phyloP scores from a whole-genome alignment of 1,139 yeast species.

The Taphrina confusa region DNA sequence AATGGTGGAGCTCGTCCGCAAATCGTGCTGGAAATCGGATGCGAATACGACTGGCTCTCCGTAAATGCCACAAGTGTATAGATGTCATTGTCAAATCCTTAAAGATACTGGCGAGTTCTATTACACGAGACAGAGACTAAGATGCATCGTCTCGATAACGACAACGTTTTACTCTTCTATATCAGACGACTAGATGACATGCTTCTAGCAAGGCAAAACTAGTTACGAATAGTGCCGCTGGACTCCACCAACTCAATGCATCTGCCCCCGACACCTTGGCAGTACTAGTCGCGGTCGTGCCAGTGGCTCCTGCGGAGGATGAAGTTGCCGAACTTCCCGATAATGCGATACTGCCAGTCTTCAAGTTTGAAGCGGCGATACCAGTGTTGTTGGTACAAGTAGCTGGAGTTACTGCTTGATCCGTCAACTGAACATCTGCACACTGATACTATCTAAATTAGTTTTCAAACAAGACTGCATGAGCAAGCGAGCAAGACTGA shows the following conservation, averaged over 20 bases:
- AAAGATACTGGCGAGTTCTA: too few species aligned
- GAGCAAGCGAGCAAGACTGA: background rate
- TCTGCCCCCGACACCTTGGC: slow-evolving; percentile 5
- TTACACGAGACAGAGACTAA: too few species aligned
- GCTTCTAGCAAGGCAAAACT: too few species aligned
- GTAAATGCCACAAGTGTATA: too few species aligned
- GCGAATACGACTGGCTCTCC: too few species aligned
- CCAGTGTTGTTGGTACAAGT: slow-evolving; percentile 14
- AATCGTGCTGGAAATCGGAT: too few species aligned
- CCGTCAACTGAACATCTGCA: slow-evolving; percentile 8
- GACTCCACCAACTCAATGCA: too few species aligned
- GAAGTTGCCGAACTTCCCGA: background rate
- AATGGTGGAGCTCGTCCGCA: slow-evolving; percentile 12
- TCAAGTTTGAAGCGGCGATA: slow-evolving; percentile 4
- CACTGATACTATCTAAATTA: slow-evolving; percentile 16
- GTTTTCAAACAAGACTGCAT: background rate
- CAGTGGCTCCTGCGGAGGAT: background rate
- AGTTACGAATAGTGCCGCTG: too few species aligned
- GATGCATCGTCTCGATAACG: too few species aligned
- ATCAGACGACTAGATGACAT: too few species aligned
- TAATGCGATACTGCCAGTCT: background rate
- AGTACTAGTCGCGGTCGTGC: background rate
- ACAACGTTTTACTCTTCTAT: too few species aligned
- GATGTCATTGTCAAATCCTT: too few species aligned
- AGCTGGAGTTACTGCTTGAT: slow-evolving; percentile 1